Conservation (phyloP, 1,284 basidiomycete species). For the Agaricales sp. region DNA sequence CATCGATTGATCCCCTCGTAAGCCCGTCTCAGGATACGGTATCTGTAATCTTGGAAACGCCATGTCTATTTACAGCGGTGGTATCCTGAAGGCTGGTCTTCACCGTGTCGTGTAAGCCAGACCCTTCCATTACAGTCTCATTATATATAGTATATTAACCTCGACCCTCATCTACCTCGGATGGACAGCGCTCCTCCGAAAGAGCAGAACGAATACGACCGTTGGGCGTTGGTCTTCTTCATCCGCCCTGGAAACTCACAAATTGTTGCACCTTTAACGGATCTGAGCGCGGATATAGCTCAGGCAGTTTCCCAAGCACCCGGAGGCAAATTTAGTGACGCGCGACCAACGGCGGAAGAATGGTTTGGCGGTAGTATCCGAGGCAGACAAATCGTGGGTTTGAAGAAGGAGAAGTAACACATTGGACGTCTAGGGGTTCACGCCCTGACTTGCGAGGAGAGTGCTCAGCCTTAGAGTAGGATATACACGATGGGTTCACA, state of each 20-base stretch:
- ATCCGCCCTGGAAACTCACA: conserved; percentile 21
- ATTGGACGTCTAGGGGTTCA: too few relatives aligned
- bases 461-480: too few relatives aligned
- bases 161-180: too few relatives aligned
- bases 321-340: conserved; percentile 13
- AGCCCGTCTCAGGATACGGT: conserved; percentile 5
- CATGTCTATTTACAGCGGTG: conserved; percentile 30
- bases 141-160: conserved; percentile 3
- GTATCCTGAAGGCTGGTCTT: conserved; percentile 26
- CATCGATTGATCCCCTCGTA: not conserved
- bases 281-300: conserved; percentile 15
- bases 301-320: conserved; percentile 14
- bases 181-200: conserved; percentile 17
- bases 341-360: conserved; percentile 16
- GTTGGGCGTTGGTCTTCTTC: conserved; percentile 28
- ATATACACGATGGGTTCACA: too few relatives aligned
- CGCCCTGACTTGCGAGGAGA: too few relatives aligned
- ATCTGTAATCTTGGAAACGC: conserved; percentile 24
- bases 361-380: conserved; percentile 20
- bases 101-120: conserved; percentile 23
- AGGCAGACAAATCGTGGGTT: conserved; percentile 15
- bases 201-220: conserved; percentile 19
- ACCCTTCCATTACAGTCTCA: not conserved
- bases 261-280: conserved; percentile 14
- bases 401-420: not conserved